A percentile compares a stretch with the other conserved stretches of the same genome.
These are phyloP conservation scores for Aureoboletus auriporus DNA, from an alignment of 768 basidiomycete species.

Conservation along the genomic window DNA sequence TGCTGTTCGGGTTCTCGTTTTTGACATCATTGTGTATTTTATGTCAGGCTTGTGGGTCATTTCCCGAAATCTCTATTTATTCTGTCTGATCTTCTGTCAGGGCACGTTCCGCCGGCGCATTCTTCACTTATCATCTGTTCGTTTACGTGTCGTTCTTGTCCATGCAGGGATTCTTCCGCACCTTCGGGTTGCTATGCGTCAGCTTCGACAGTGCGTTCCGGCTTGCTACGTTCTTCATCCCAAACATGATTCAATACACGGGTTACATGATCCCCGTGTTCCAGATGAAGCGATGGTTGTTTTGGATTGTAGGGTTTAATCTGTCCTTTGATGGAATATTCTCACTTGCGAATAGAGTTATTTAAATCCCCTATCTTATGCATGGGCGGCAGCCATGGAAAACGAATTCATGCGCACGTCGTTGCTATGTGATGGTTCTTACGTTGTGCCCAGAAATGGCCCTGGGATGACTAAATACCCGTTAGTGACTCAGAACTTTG, in stretches of 20 bases:
- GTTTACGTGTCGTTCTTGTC: constrained; percentile 60
- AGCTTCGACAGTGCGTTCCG: constrained; percentile 54
- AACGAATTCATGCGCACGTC: constrained; percentile 78
- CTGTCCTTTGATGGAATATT: not conserved
- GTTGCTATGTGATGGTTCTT: constrained; percentile 60
- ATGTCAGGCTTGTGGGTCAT: constrained; percentile 47
- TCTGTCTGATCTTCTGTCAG: constrained; percentile 11
- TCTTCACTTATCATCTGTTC: constrained; percentile 63
- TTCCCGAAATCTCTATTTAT: constrained; percentile 21
- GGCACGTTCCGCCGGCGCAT: constrained; percentile 36
- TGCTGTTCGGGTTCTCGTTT: constrained; percentile 51
- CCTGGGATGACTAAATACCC: constrained; percentile 57
- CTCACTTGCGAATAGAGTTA: constrained; percentile 49
- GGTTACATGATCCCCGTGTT: constrained; percentile 67
- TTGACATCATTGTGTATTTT: constrained; percentile 67
- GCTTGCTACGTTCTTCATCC: constrained; percentile 64
- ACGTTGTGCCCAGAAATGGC: constrained; percentile 63
- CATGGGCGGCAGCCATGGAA: constrained; percentile 75
- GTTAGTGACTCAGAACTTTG: constrained; percentile 32
- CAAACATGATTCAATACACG: constrained; percentile 69
- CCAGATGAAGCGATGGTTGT: constrained; percentile 77
- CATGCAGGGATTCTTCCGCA: constrained; percentile 85
- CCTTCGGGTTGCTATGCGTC: constrained; percentile 54
- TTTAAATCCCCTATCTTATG: constrained; percentile 73
- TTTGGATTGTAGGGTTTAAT: constrained; percentile 65